phyloP scores from a whole-genome alignment of 1,284 basidiomycete genomes.

The Cryptococcus sp. region DNA sequence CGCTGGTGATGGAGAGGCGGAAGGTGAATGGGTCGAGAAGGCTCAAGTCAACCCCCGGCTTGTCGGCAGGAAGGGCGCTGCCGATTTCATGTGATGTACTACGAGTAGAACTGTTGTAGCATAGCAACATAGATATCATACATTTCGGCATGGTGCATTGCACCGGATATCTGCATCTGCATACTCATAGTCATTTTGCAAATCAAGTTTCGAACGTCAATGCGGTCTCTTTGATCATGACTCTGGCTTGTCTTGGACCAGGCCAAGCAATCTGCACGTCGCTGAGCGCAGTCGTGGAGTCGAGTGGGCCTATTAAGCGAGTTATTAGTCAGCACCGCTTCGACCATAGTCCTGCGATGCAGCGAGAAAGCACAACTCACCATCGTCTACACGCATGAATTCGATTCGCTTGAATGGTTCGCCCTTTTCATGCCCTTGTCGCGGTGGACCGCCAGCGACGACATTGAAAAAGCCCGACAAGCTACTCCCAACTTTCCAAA shows the following conservation, averaged over 20 bases:
- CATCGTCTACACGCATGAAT: constrained; percentile 61
- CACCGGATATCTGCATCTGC: neutral
- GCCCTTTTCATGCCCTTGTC: constrained; percentile 76
- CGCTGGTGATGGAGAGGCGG: constrained; percentile 46
- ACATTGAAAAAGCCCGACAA: constrained; percentile 86
- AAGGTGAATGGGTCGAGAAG: constrained; percentile 56
- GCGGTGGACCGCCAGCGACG: constrained; percentile 70
- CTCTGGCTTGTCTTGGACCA: constrained; percentile 72
- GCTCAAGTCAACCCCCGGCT: constrained; percentile 19
- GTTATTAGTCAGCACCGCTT: neutral
- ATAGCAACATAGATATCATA: neutral
- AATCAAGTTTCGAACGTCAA: constrained; percentile 73
- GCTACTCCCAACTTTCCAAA: constrained; percentile 87
- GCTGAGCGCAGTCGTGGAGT: constrained; percentile 67
- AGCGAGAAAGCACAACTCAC: constrained; percentile 37
- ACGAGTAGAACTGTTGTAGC: neutral
- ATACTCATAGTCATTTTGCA: neutral
- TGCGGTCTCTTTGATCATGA: constrained; percentile 75
- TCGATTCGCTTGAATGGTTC: constrained; percentile 80
- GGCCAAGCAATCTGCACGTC: constrained; percentile 80
- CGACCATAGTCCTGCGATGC: neutral
- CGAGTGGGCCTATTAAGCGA: constrained; percentile 62
- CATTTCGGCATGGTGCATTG: constrained; percentile 34
- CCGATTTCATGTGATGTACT: constrained; percentile 44
- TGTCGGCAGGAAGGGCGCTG: constrained; percentile 40